Evolutionary conservation across 2,329 filamentous ascomycete species (phyloP).

Genomic region (Hortaea werneckii): DNA sequence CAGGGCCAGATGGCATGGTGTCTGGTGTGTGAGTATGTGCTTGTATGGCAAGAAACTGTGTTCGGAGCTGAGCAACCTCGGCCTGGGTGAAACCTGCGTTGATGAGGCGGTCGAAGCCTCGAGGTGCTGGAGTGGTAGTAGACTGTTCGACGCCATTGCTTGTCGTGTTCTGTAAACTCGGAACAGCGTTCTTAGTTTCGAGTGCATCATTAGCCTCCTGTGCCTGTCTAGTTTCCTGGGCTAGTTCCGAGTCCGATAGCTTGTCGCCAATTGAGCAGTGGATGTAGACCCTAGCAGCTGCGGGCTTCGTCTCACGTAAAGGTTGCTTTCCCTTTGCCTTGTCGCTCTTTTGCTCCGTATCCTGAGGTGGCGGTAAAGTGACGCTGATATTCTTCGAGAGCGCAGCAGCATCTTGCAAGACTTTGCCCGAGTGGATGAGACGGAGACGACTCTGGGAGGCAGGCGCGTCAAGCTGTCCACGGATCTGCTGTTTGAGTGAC

Average conservation of each 20-base stretch:
- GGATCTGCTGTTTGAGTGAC: constrained; percentile 73
- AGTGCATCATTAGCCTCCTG: constrained; percentile 30
- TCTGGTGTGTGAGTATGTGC: constrained; percentile 75
- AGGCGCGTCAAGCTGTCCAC: constrained; percentile 53
- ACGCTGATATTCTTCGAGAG: constrained; percentile 59
- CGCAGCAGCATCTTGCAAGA: constrained; percentile 63
- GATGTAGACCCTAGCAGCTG: constrained; percentile 60
- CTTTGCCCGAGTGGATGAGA: constrained; percentile 81
- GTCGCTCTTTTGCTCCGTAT: constrained; percentile 26
- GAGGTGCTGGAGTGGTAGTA: constrained; percentile 48
- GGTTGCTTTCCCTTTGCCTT: constrained; percentile 69
- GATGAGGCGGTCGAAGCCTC: constrained; percentile 82
- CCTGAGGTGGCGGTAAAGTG: constrained; percentile 30
- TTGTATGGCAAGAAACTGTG: constrained; percentile 82
- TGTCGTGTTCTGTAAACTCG: neutral
- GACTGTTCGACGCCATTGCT: constrained; percentile 3
- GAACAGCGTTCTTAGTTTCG: constrained; percentile 3
- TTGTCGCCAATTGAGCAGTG: constrained; percentile 82
- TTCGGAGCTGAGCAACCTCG: constrained; percentile 74
- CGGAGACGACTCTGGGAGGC: constrained; percentile 63
- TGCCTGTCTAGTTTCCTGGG: constrained; percentile 47
- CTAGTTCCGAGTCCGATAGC: constrained; percentile 59
- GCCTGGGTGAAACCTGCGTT: constrained; percentile 68
- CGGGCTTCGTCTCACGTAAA: constrained; percentile 31
- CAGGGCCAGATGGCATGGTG: constrained; percentile 70